A percentile compares a stretch with the other conserved stretches of the same genome.
Conservation (phyloP, 2,329 filamentous ascomycete species). For the Lachnellula hyalina region DNA sequence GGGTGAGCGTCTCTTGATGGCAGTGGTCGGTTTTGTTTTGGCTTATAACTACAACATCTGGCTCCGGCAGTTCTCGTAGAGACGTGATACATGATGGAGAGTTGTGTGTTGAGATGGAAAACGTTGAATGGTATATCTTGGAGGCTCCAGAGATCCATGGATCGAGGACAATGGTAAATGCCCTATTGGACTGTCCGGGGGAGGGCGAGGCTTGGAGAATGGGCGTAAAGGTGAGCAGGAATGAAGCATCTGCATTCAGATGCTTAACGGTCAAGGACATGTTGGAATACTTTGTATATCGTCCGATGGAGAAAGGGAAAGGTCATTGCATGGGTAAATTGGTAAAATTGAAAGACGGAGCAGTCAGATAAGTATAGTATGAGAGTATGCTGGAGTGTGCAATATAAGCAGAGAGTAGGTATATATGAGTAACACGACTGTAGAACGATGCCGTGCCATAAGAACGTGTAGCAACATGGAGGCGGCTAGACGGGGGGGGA, state of each 20-base stretch:
- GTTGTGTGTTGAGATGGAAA: slow-evolving; percentile 55
- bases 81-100: slow-evolving; percentile 52
- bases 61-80: slow-evolving; percentile 46
- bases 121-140: slow-evolving; percentile 53
- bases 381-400: too few relatives aligned
- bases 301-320: not conserved
- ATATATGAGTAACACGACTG: too few relatives aligned
- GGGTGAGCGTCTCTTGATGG: slow-evolving; percentile 61
- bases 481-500: too few relatives aligned
- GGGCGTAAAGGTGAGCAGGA: slow-evolving; percentile 53
- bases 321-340: not conserved
- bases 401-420: too few relatives aligned
- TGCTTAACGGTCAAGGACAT: slow-evolving; percentile 63
- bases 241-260: slow-evolving; percentile 60
- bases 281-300: slow-evolving; percentile 5
- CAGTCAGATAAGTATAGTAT: too few relatives aligned
- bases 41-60: slow-evolving; percentile 53
- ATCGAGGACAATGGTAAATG: slow-evolving; percentile 65
- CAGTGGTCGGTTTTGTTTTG: slow-evolving; percentile 66
- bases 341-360: not conserved
- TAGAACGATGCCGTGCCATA: too few relatives aligned
- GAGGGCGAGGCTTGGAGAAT: slow-evolving; percentile 35
- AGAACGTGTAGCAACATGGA: too few relatives aligned
- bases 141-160: slow-evolving; percentile 63
- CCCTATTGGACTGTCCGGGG: slow-evolving; percentile 35